Conservation (phyloP, 371 early-diverging fungal species). For the Mucor velutinosus region DNA sequence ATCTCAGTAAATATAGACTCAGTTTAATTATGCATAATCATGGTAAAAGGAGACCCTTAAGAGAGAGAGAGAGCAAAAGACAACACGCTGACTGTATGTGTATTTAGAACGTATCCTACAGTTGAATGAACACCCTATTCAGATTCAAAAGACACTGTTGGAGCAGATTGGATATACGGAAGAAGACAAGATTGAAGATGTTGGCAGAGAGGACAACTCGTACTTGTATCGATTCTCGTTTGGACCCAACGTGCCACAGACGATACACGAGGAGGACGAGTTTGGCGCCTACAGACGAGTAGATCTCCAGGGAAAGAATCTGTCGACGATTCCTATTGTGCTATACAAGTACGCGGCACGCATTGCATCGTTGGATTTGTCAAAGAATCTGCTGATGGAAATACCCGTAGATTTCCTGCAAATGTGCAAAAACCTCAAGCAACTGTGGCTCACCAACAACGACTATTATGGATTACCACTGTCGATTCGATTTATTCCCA, state of each 20-base stretch:
- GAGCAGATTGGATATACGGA: conserved; percentile 80
- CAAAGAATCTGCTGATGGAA: conserved; percentile 72
- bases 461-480: conserved; percentile 63
- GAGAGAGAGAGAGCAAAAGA: not conserved
- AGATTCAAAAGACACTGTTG: conserved; percentile 67
- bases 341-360: conserved; percentile 65
- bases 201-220: conserved; percentile 85
- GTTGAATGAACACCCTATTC: conserved; percentile 70
- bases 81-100: not conserved
- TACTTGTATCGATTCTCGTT: conserved; percentile 81
- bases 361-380: conserved; percentile 72
- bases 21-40: conserved; percentile 62
- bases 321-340: conserved; percentile 75
- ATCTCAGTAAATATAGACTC: conserved; percentile 72
- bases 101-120: conserved; percentile 62
- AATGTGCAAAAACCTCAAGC: conserved; percentile 63
- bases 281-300: conserved; percentile 48
- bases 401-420: conserved; percentile 77
- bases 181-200: conserved; percentile 74
- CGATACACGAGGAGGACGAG: conserved; percentile 37
- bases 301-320: conserved; percentile 60
- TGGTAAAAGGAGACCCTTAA: too few relatives aligned
- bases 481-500: conserved; percentile 57
- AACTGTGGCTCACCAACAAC: conserved; percentile 72
- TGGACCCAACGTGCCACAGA: conserved; percentile 63